These are phyloP conservation scores for Paradendryphiella salina DNA, from an alignment of 2,329 filamentous ascomycete species.

Conservation along the genomic window DNA sequence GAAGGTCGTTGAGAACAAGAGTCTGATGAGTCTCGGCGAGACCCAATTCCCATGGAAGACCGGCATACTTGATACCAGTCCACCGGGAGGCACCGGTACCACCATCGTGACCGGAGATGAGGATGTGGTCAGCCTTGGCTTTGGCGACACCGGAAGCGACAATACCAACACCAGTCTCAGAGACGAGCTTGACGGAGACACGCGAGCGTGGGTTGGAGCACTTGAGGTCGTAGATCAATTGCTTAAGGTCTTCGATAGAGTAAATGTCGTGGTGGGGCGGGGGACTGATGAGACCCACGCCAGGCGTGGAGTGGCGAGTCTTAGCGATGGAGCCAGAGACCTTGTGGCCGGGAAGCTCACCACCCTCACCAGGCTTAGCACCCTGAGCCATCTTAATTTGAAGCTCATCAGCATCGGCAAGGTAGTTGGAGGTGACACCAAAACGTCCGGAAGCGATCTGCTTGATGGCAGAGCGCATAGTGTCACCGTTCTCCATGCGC, in stretches of 20 bases:
- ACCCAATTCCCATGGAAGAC: constrained; percentile 94
- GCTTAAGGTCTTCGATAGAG: constrained; percentile 96
- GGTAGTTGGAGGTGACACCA: constrained; percentile 91
- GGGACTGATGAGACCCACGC: constrained; percentile 93
- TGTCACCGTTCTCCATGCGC: constrained; percentile 86
- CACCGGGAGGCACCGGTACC: constrained; percentile 95
- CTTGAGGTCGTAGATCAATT: constrained; percentile 96
- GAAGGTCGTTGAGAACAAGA: constrained; percentile 89
- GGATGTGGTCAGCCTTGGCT: constrained; percentile 93
- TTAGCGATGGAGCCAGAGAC: constrained; percentile 91
- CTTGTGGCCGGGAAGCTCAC: constrained; percentile 95
- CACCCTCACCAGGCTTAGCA: constrained; percentile 95
- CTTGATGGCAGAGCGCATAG: constrained; percentile 96
- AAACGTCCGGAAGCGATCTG: constrained; percentile 96
- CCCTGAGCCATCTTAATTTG: constrained; percentile 99
- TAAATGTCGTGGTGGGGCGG: constrained; percentile 98
- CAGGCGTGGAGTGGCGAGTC: constrained; percentile 93
- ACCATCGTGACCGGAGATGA: constrained; percentile 96
- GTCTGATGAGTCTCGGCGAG: constrained; percentile 97
- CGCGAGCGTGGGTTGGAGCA: constrained; percentile 90
- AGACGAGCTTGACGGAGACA: constrained; percentile 96
- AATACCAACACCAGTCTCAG: constrained; percentile 95
- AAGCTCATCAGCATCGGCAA: constrained; percentile 91
- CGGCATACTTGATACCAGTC: constrained; percentile 98
- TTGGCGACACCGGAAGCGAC: constrained; percentile 97